Evolutionary conservation across 2,329 filamentous ascomycete genomes (phyloP).

Genomic region (Colletotrichum cuscutae): DNA sequence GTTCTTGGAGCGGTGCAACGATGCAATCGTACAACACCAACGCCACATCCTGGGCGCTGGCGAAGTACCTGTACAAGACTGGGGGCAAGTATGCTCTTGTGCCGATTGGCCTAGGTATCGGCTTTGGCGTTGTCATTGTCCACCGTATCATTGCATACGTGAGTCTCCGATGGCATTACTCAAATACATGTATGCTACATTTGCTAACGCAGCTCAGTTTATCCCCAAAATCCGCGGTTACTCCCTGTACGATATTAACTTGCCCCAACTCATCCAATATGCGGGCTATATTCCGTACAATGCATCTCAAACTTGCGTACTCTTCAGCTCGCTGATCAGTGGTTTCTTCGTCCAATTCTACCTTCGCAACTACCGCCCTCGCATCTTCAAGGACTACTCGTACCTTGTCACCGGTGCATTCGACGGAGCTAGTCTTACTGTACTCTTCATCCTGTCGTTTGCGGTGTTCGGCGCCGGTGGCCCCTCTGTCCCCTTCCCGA

Average conservation of each 20-base stretch:
- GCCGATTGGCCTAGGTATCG: constrained; percentile 60
- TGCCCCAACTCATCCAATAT: constrained; percentile 65
- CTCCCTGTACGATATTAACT: constrained; percentile 56
- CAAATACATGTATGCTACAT: background rate
- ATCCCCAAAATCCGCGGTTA: constrained; percentile 57
- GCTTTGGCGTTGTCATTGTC: constrained; percentile 52
- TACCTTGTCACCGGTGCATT: constrained; percentile 64
- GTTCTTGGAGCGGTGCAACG: constrained; percentile 62
- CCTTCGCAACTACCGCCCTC: constrained; percentile 61
- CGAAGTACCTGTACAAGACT: constrained; percentile 61
- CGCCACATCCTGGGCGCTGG: constrained; percentile 60
- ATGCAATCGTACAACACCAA: constrained; percentile 62
- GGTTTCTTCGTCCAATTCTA: constrained; percentile 63
- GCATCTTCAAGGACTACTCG: constrained; percentile 63
- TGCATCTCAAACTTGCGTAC: constrained; percentile 63
- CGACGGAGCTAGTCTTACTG: constrained; percentile 60
- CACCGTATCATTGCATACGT: constrained; percentile 57
- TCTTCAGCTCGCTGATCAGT: constrained; percentile 55
- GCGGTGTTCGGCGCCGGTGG: constrained; percentile 65
- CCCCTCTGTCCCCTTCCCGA: constrained; percentile 54
- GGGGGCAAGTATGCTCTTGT: constrained; percentile 57
- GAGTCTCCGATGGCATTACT: constrained; percentile 29
- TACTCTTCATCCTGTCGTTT: constrained; percentile 64
- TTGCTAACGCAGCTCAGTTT: constrained; percentile 46
- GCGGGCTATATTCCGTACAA: constrained; percentile 66